Conservation (phyloP, 2,329 filamentous ascomycete genomes). For the Colletotrichum orbiculare region DNA sequence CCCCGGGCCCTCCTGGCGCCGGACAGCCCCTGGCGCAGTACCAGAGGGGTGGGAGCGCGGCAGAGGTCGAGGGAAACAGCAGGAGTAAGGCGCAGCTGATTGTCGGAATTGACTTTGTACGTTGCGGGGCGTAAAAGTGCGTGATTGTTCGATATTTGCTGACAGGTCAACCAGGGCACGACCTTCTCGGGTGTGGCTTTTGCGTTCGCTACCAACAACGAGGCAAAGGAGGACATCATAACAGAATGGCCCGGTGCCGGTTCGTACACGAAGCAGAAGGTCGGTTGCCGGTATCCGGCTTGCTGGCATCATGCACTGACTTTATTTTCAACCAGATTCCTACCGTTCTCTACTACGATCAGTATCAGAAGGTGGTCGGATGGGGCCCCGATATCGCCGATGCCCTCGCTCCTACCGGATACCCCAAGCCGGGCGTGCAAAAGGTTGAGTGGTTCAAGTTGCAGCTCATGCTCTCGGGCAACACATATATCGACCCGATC, state of each 20-base stretch:
- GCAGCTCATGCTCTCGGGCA: conserved; percentile 97
- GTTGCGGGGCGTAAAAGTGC: conserved; percentile 43
- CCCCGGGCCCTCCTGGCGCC: conserved; percentile 47
- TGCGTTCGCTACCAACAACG: conserved; percentile 96
- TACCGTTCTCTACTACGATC: conserved; percentile 99
- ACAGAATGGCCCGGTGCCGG: conserved; percentile 98
- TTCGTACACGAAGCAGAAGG: conserved; percentile 99
- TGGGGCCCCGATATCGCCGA: conserved; percentile 99
- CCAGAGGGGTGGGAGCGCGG: conserved; percentile 60
- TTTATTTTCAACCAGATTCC: conserved; percentile 76
- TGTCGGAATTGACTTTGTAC: conserved; percentile 98
- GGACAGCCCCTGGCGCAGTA: conserved; percentile 47
- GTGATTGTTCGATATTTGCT: conserved; percentile 17
- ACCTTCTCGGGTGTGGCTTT: conserved; percentile 98
- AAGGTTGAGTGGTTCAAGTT: conserved; percentile 99
- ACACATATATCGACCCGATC: conserved; percentile 99
- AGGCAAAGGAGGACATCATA: conserved; percentile 98
- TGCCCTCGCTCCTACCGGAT: conserved; percentile 94
- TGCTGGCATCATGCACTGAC: conserved; percentile 10
- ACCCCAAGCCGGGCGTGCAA: conserved; percentile 96
- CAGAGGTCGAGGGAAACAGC: conserved; percentile 87
- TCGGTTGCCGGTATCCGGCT: conserved; percentile 48
- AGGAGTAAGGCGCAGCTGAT: conserved; percentile 97
- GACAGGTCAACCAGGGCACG: conserved; percentile 73
- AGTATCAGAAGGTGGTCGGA: conserved; percentile 99